Evolutionary conservation across 306 rosid species (phyloP).

Genomic region (Glycine latifolia): DNA sequence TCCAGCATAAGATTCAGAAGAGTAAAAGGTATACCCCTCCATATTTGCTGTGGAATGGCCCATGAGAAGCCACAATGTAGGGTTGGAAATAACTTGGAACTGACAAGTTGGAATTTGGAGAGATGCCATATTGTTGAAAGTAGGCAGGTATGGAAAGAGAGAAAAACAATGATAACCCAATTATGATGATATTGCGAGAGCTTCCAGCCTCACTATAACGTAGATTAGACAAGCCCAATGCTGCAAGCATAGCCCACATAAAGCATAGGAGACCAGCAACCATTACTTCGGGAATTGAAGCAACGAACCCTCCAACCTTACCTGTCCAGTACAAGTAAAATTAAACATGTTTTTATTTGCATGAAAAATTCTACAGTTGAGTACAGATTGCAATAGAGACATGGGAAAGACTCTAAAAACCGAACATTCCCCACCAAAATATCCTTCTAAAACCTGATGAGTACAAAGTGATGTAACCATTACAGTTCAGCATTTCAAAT

Average conservation of each 20-base stretch:
- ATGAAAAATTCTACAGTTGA: not conserved
- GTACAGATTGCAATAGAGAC: slow-evolving; percentile 12
- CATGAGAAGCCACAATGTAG: slow-evolving; percentile 92
- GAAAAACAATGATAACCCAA: slow-evolving; percentile 92
- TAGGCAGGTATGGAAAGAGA: slow-evolving; percentile 96
- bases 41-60: slow-evolving; percentile 81
- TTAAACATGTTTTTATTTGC: slow-evolving; percentile 18
- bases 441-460: not conserved
- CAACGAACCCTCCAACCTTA: slow-evolving; percentile 96
- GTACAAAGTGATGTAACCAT: slow-evolving; percentile 1
- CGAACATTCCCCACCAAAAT: slow-evolving; percentile 3
- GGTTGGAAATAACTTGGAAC: slow-evolving; percentile 96
- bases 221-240: slow-evolving; percentile 94
- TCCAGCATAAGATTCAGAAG: slow-evolving; percentile 34
- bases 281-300: slow-evolving; percentile 95
- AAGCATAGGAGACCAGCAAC: slow-evolving; percentile 97
- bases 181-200: slow-evolving; percentile 96
- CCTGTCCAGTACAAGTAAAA: slow-evolving; percentile 59
- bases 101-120: slow-evolving; percentile 81
- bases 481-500: slow-evolving; percentile 5
- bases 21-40: slow-evolving; percentile 77
- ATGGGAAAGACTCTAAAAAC: not conserved
- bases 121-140: slow-evolving; percentile 93
- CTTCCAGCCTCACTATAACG: slow-evolving; percentile 99
- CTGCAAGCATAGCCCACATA: slow-evolving; percentile 99